Evolutionary conservation across 2,329 filamentous ascomycete genomes (phyloP), one percentile per base, ranked within the genome.

Genomic region (Cryphonectria japonica): DNA sequence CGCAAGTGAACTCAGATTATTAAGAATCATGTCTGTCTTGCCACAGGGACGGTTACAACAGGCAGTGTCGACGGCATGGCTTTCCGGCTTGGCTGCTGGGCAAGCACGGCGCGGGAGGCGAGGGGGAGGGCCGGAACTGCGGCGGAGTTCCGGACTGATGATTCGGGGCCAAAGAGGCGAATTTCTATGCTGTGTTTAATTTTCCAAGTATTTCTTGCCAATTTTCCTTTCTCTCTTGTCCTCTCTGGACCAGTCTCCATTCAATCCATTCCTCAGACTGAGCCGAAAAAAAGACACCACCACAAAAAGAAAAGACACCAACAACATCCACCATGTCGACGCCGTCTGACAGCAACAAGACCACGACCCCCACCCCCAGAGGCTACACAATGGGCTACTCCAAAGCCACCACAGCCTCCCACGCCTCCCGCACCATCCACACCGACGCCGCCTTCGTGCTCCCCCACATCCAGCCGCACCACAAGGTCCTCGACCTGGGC

Each of bases 371-470:
- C 29, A 9, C 37, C 9, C 43, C 34, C 29, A 54, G 22, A 8
- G 32, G 64, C 46, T 71, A 66, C 43, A 73, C 57, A 4, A 50
- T 67, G 29, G 70, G 70, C 39, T 72, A 72, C 54, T 70, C 70
- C 1, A 41, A 65, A 60, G 64, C 64, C 57, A 60, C 70, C 3
- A 63, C 65, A 1, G 41, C 68, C n/a, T 65, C 63, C 0, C 70
- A 72, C 54, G 68, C 70, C 57, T 70, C 70, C 2, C 70, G 70
- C 59, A 72, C 70, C 3, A 65, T 72, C 22, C 32, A 70, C 39
- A 50, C 63, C 7, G 70, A 72, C 22, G 70, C 68, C 59, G 41
- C 59, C 64, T 72, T 72, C 26, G 52, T 67, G 13, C 39, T 72
- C 32, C 67, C 60, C 22, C 46, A 69, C 34, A 43, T 69, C 22